phyloP scores from a whole-genome alignment of 2,329 filamentous ascomycete species.

The Aspergillus sp. region DNA sequence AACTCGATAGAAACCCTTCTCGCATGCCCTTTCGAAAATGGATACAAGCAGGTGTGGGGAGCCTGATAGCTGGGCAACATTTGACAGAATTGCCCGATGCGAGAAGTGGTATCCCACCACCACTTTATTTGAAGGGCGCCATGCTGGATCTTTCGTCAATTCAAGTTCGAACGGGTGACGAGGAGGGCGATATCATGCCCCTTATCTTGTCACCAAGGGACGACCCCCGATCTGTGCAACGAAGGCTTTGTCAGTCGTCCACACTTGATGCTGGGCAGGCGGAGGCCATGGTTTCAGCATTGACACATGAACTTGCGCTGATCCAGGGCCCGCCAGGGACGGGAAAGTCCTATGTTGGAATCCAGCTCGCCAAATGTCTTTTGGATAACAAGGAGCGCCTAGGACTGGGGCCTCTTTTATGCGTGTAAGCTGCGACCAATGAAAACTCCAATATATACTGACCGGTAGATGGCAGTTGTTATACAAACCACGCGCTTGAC shows the following conservation, averaged over 20 bases:
- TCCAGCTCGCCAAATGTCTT: constrained; percentile 14
- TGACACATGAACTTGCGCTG: constrained; percentile 17
- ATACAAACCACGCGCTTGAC: constrained; percentile 13
- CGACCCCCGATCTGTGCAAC: no score
- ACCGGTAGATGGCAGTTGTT: constrained; percentile 3
- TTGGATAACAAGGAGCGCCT: background rate
- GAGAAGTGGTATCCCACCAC: no score
- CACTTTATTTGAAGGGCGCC: no score
- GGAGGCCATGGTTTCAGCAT: constrained; percentile 7
- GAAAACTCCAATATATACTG: background rate
- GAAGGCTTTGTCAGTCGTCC: background rate
- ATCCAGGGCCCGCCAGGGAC: constrained; percentile 29
- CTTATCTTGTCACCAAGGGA: no score
- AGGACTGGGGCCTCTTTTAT: background rate
- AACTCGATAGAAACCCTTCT: no score
- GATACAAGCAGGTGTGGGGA: no score
- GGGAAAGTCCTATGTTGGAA: constrained; percentile 27
- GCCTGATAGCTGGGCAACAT: no score
- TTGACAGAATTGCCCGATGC: no score
- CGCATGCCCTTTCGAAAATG: no score
- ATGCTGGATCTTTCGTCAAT: no score
- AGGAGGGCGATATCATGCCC: no score
- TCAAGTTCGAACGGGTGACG: no score
- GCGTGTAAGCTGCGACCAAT: background rate
- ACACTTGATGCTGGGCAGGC: constrained; percentile 9